Evolutionary conservation across 257 asterid species (phyloP), one percentile per base, ranked within the genome.

Genomic region (Forsythia viridissima): DNA sequence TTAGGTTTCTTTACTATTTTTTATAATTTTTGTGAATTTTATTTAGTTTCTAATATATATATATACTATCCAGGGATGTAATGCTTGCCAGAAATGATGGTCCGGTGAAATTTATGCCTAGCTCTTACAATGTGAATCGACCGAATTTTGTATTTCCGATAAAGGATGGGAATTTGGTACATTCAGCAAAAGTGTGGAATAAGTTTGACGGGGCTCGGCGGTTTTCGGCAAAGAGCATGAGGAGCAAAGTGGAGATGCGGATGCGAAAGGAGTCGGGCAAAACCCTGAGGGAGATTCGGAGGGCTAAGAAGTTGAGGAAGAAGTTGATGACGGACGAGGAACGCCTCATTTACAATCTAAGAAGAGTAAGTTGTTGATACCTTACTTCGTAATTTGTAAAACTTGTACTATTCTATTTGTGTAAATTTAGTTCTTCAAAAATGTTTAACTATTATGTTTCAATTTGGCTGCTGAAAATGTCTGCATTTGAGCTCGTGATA

Each of bases 181-280:
- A 36, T 69, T 79, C 79, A 7, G 79, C 42, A 34, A 83, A 81
- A 77, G 43, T 67, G 74, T 80, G 87, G 91, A 85, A 86, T 76
- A 61, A 65, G 51, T 73, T 84, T 61, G 84, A 76, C 46, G 94
- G 98, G 70, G 88, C 81, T 73, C 90, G 98, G 81, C 82, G 83
- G 72, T 89, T 91, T 78, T 92, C 98, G 71, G 89, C 89, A 43
- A 91, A 87, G 86, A 93, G 98, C 75, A 93, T 96, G 99, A 86
- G 99, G 85, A 93, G 98, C 88, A 96, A 86, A 85, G 99, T 96
- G 83, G 99, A 94, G 92, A 80, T 59, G n/a, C 86, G 94, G 74
- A 89, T 90, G 92, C 87, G 81, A 24, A 90, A 92, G 80, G 99
- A 96, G 87, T 89, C 97, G 15, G 93, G 96, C 37, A 96, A 93